A percentile compares a stretch with the other conserved stretches of the same genome.
Evolutionary conservation across 2,329 filamentous ascomycete species (phyloP).

Genomic region (Coleophoma cylindrospora): DNA sequence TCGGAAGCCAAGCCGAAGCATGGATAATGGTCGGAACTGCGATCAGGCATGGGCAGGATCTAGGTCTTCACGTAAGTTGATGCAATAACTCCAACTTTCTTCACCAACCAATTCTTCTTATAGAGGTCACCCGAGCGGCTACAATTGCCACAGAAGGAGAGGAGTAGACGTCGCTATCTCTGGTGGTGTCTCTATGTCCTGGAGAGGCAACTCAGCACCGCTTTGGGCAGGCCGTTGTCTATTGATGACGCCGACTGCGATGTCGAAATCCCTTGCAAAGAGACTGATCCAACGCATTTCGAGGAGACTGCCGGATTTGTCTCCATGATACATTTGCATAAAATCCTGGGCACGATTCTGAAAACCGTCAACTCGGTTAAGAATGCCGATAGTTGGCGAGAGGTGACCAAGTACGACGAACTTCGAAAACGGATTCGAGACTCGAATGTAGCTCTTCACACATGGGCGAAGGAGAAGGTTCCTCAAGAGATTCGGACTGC

Average conservation of each 20-base stretch:
- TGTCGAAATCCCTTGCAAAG: background rate
- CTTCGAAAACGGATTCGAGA: background rate
- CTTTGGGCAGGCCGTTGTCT: background rate
- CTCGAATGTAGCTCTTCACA: background rate
- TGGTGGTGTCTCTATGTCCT: constrained; percentile 1
- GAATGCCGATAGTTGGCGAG: constrained; percentile 1
- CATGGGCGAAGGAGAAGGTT: background rate
- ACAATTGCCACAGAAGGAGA: background rate
- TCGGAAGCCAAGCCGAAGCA: background rate
- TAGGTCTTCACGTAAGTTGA: background rate
- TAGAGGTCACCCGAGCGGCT: background rate
- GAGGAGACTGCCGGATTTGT: background rate
- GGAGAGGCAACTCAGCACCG: background rate
- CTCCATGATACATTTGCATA: background rate
- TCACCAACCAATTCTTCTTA: too few species aligned
- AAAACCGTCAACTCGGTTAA: constrained; percentile 1
- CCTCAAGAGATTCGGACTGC: background rate
- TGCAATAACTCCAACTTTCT: too few species aligned
- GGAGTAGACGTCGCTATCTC: background rate
- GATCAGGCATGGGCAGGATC: background rate
- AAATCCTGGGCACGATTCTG: background rate
- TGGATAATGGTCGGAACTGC: background rate
- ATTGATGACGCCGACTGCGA: constrained; percentile 3
- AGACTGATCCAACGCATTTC: background rate
- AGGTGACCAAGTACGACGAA: background rate